Conservation (phyloP, 1,139 yeast genomes). For the Geotrichum reessii region DNA sequence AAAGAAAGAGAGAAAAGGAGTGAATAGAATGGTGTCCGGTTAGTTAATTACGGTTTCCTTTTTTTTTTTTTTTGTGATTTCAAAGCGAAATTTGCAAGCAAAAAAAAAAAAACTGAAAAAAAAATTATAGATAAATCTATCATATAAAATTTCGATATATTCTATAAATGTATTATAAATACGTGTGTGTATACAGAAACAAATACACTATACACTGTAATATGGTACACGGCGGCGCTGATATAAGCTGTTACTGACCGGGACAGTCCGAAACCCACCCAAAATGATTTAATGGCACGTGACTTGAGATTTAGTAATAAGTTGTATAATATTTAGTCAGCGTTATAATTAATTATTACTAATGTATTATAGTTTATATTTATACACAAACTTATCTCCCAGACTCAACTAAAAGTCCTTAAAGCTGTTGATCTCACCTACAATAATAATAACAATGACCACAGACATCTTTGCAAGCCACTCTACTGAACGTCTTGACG, state of each 20-base stretch:
- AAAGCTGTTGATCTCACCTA: background rate
- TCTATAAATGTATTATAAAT: no score
- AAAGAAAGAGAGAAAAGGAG: background rate
- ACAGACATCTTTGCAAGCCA: constrained; percentile 30
- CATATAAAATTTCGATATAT: no score
- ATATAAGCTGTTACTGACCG: background rate
- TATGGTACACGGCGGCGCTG: background rate
- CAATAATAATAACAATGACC: background rate
- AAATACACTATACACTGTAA: background rate
- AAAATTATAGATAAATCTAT: no score
- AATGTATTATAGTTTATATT: background rate
- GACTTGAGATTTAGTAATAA: no score
- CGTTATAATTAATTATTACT: background rate
- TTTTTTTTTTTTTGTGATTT: background rate
- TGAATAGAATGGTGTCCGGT: background rate
- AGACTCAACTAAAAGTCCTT: background rate
- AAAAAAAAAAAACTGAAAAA: no score
- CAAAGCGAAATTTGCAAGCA: background rate
- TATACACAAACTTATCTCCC: no score
- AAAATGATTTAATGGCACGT: background rate
- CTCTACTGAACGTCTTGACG: constrained; percentile 66
- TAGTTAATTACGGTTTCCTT: background rate
- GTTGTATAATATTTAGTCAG: no score
- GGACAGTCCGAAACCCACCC: background rate
- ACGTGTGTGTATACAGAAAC: background rate